phyloP scores from a whole-genome alignment of 164 flowering plant species.

The Kalanchoe fedtschenkoi region DNA sequence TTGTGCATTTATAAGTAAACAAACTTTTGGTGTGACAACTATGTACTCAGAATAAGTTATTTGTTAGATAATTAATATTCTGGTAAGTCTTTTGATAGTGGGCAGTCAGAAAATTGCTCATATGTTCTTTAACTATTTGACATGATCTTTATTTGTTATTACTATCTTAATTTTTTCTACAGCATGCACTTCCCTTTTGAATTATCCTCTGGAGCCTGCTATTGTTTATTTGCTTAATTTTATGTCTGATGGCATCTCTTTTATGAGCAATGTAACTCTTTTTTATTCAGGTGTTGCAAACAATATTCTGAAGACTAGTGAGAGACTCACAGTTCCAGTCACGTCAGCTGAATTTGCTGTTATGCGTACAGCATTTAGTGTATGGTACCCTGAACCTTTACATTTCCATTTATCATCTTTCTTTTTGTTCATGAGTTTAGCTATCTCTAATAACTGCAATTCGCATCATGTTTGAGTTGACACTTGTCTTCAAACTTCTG shows the following conservation, averaged over 20 bases:
- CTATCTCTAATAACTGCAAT: background rate
- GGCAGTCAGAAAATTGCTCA: too few relatives aligned
- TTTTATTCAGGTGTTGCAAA: slow-evolving; percentile 55
- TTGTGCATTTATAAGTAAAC: too few relatives aligned
- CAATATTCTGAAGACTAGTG: slow-evolving; percentile 44
- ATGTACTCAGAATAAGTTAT: too few relatives aligned
- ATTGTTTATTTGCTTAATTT: too few relatives aligned
- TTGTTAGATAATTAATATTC: too few relatives aligned
- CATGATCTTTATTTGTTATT: too few relatives aligned
- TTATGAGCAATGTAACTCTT: background rate
- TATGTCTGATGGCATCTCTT: background rate
- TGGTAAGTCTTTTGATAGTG: too few relatives aligned
- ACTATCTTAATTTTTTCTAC: too few relatives aligned
- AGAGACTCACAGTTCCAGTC: slow-evolving; percentile 61
- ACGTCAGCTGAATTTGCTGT: slow-evolving; percentile 79
- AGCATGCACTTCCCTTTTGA: too few relatives aligned
- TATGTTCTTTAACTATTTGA: too few relatives aligned
- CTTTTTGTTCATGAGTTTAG: background rate
- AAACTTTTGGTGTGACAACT: too few relatives aligned
- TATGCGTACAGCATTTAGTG: slow-evolving; percentile 70
- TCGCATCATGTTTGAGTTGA: background rate
- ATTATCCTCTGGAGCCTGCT: too few relatives aligned
- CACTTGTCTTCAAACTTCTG: background rate
- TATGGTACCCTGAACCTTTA: slow-evolving; percentile 22
- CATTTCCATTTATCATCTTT: background rate